phyloP scores from a whole-genome alignment of 2,329 filamentous ascomycete species.

The Nannizziopsis barbatae region DNA sequence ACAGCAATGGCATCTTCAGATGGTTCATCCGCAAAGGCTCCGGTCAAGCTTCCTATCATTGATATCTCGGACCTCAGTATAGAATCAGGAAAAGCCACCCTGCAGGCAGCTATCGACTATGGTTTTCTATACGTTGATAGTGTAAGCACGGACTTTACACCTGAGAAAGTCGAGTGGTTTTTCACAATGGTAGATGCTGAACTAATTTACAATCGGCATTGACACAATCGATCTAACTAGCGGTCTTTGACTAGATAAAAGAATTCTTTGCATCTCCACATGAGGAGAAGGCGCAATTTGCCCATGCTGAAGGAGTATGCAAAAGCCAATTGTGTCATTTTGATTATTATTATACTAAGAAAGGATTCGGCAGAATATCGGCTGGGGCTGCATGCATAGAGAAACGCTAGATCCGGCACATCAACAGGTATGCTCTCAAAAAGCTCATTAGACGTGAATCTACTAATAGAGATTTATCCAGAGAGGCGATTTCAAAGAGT shows the following conservation, averaged over 20 bases:
- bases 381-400: constrained; percentile 78
- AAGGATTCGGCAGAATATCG: constrained; percentile 53
- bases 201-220: background rate
- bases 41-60: constrained; percentile 61
- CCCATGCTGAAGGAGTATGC: constrained; percentile 53
- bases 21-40: background rate
- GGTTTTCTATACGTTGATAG: constrained; percentile 87
- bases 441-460: constrained; percentile 5
- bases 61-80: constrained; percentile 58
- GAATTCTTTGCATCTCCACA: constrained; percentile 60
- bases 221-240: background rate
- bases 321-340: background rate
- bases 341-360: background rate
- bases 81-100: constrained; percentile 54
- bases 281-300: constrained; percentile 62
- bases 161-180: constrained; percentile 53
- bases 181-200: constrained; percentile 58
- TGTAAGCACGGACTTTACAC: constrained; percentile 56
- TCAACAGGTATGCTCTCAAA: constrained; percentile 52
- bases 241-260: constrained; percentile 44
- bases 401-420: constrained; percentile 78
- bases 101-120: constrained; percentile 68
- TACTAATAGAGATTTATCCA: constrained; percentile 24
- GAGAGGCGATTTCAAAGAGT: constrained; percentile 86
- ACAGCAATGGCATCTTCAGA: too few relatives aligned